Evolutionary conservation across 1,284 basidiomycete species (phyloP).

Genomic region (Rhodotorula sp.): DNA sequence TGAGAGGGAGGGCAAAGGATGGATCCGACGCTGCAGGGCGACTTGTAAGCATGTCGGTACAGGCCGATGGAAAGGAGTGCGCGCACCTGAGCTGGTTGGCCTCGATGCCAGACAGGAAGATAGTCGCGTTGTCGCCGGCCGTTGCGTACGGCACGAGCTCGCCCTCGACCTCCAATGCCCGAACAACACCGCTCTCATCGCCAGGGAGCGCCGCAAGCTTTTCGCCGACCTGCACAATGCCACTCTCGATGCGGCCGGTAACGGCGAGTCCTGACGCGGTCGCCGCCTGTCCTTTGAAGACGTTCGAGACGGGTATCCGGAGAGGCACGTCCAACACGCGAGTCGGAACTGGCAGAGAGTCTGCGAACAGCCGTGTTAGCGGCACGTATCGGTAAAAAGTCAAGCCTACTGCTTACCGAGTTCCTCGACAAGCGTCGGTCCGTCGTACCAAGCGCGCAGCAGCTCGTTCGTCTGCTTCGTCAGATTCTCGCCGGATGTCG

Average conservation of each 20-base stretch:
- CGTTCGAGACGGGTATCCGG: slow-evolving; percentile 88
- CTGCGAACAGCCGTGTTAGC: slow-evolving; percentile 51
- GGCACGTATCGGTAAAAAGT: accelerated
- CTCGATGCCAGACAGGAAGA: slow-evolving; percentile 82
- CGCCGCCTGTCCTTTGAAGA: slow-evolving; percentile 84
- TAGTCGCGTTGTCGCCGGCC: slow-evolving; percentile 82
- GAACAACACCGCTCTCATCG: slow-evolving; percentile 80
- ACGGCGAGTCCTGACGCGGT: slow-evolving; percentile 69
- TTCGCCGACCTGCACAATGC: slow-evolving; percentile 90
- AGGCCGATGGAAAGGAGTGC: background rate
- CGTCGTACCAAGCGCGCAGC: slow-evolving; percentile 75
- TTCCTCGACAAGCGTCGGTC: slow-evolving; percentile 77
- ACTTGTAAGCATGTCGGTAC: background rate
- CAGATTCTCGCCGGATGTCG: slow-evolving; percentile 87
- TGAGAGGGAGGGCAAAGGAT: slow-evolving; percentile 77
- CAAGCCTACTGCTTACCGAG: slow-evolving; percentile 54
- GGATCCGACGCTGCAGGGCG: slow-evolving; percentile 65
- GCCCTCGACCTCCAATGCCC: slow-evolving; percentile 83
- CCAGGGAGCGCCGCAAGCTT: slow-evolving; percentile 81
- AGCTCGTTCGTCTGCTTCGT: slow-evolving; percentile 57
- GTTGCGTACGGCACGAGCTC: slow-evolving; percentile 79
- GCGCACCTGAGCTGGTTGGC: slow-evolving; percentile 66
- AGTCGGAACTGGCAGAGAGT: slow-evolving; percentile 74
- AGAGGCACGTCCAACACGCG: slow-evolving; percentile 75
- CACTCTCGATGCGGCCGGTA: slow-evolving; percentile 80